Evolutionary conservation across 345 rosid species (phyloP), one percentile per base, ranked within the genome.

Genomic region (Corchorus capsularis): DNA sequence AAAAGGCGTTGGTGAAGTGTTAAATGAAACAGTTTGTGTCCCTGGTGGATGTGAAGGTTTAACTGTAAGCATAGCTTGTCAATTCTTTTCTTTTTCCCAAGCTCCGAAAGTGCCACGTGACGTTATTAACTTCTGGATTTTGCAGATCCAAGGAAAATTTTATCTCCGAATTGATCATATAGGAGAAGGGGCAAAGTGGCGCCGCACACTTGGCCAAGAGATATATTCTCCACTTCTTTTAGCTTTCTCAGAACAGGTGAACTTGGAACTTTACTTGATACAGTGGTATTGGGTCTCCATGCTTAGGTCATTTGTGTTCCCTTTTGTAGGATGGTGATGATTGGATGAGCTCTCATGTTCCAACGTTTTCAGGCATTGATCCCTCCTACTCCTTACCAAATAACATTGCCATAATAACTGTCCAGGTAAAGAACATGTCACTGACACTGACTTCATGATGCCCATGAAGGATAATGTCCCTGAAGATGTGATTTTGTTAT

Each of bases 101-200:
- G 39, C 15, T 52, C 46, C 52, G 5, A 53, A 53, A 34, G 60
- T 69, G 45, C 32, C 46, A 52, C 32, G 17, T 10, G n/a, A n/a
- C n/a, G 59, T 69, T 34, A 69, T 2, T 0, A 16, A 52, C 32
- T 52, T 52, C 15, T 69, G 60, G 46, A 22, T 83, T 82, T 79
- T 83, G 73, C 84, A 94, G 98, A 86, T 92, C 75, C 87, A 57
- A 88, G 98, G 98, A 72, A 94, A 91, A 82, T 85, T 70, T 80
- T 91, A 89, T 61, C 77, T 87, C 75, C 89, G 88, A 78, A 85
- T 94, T 22, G 96, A 92, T 79, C 89, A 80, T 46, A 79, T 83
- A 59, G 97, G 98, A 83, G 96, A 87, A 71, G 98, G 98, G 76
- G 92, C 97, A 20, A 92, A 87, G 79, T 94, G 98, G 98, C 97